Evolutionary conservation across 2,329 filamentous ascomycete species (phyloP), one percentile per base, ranked within the genome.

Genomic region (Trichophyton schoenleinii): DNA sequence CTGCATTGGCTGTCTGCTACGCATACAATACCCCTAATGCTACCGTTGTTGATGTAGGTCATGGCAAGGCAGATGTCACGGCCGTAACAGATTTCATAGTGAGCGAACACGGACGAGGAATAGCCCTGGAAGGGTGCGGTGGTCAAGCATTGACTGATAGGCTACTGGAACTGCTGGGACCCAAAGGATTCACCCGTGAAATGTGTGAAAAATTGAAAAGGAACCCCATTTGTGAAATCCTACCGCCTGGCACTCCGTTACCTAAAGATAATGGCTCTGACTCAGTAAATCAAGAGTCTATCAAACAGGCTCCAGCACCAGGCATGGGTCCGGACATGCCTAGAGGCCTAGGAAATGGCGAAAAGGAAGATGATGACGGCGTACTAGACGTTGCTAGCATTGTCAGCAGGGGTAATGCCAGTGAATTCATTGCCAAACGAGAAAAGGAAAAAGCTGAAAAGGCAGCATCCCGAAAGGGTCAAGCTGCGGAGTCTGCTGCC

Each of bases 31-130:
- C 91, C 34, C 81, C 86, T 36, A 90, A 84, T 67, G 87, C 94
- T 69, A 94, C 90, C 0, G 83, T 99, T 20, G 81, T 99, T 25
- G 94, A 99, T 72, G 87, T 99, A 63, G 94, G 94, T 9, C 89
- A 86, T 71, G 85, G 89, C 69, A 97, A 97, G 77, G 89, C 92
- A 25, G 91, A 99, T 69, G 83, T 99, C 20, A 95, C 91, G 0
- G 92, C 91, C 61, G 85, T 99, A 58, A 86, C 87, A 62, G 92
- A 97, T 64, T 92, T 88, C 68, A 77, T 85, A 53, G 82, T 95
- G 77, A 80, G 91, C 73, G 80, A 88, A 74, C 77, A 85, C 70
- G 81, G 84, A 70, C 74, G 83, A 80, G 75, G 87, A 71, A 72
- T 83, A 70, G 75, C 85, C 65, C 63, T 88, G 66, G 69, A 81